Evolutionary conservation across 768 basidiomycete species (phyloP).

Genomic region (Grammothele lineata): DNA sequence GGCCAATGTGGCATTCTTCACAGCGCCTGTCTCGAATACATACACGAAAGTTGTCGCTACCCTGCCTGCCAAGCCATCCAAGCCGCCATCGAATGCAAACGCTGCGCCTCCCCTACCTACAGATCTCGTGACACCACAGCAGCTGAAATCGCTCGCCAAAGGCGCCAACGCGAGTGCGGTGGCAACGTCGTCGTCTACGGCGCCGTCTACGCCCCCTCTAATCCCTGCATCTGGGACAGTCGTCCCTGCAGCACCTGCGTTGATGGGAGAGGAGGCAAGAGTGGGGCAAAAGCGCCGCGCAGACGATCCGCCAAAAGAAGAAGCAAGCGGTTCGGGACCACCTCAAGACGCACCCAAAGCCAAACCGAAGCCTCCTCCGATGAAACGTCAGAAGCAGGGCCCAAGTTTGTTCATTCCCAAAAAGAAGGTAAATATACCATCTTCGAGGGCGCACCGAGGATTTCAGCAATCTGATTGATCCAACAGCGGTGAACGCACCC

Average conservation of each 20-base stretch:
- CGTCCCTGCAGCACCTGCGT: not conserved
- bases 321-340: not conserved
- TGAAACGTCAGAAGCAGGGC: conserved; percentile 38
- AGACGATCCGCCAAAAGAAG: conserved; percentile 12
- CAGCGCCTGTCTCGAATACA: conserved; percentile 8
- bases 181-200: too few relatives aligned
- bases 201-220: not conserved
- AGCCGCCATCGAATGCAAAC: not conserved
- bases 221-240: not conserved
- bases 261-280: conserved; percentile 2
- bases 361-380: conserved; percentile 25
- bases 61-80: conserved; percentile 10
- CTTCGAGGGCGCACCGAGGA: too few relatives aligned
- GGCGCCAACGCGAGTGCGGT: too few relatives aligned
- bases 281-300: conserved; percentile 14
- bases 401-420: conserved; percentile 62
- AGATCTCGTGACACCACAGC: conserved; percentile 13
- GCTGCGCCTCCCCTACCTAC: conserved; percentile 5
- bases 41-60: too few relatives aligned
- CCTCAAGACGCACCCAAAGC: conserved; percentile 4
- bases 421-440: too few relatives aligned
- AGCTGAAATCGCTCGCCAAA: conserved; percentile 13
- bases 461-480: too few relatives aligned
- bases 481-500: conserved; percentile 1
- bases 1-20: conserved; percentile 13